A percentile compares a stretch with the other conserved stretches of the same genome.
phyloP scores from a whole-genome alignment of 306 rosid genomes.

The Comarum palustre region DNA sequence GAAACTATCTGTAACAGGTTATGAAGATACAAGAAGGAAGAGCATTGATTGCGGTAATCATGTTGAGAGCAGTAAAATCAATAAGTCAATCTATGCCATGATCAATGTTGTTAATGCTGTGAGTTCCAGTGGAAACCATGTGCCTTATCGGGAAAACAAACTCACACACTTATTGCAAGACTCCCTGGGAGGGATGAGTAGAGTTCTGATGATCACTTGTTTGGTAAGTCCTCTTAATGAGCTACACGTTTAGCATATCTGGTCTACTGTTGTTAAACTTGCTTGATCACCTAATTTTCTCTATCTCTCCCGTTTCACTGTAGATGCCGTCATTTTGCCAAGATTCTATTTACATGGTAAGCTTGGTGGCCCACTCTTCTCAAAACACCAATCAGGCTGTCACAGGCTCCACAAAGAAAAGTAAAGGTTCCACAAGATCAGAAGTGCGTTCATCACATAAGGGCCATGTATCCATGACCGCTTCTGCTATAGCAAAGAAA shows the following conservation, averaged over 20 bases:
- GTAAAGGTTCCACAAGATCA: constrained; percentile 31
- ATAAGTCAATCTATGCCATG: constrained; percentile 68
- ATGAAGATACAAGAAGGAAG: constrained; percentile 71
- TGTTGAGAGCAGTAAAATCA: constrained; percentile 57
- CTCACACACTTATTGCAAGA: constrained; percentile 81
- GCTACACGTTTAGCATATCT: not conserved
- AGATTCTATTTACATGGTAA: constrained; percentile 71
- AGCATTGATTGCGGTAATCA: constrained; percentile 35
- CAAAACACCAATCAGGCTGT: constrained; percentile 30
- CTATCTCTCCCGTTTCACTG: not conserved
- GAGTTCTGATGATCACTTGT: constrained; percentile 66
- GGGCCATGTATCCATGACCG: constrained; percentile 39
- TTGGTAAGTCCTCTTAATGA: constrained; percentile 47
- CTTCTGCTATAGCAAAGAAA: constrained; percentile 41
- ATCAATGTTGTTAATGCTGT: constrained; percentile 62
- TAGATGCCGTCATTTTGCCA: constrained; percentile 76
- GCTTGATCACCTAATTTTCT: constrained; percentile 1
- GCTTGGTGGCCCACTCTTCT: constrained; percentile 65
- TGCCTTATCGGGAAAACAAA: constrained; percentile 88
- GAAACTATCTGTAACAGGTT: constrained; percentile 47
- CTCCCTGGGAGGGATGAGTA: constrained; percentile 60
- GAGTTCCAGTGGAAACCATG: constrained; percentile 52
- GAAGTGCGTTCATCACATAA: constrained; percentile 35
- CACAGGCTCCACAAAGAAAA: constrained; percentile 39
- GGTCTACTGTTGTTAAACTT: constrained; percentile 2